A percentile compares a stretch with the other conserved stretches of the same genome.
These are phyloP conservation scores for Solanum clarkiae DNA, from an alignment of 257 asterid genomes.

Conservation along the genomic window DNA sequence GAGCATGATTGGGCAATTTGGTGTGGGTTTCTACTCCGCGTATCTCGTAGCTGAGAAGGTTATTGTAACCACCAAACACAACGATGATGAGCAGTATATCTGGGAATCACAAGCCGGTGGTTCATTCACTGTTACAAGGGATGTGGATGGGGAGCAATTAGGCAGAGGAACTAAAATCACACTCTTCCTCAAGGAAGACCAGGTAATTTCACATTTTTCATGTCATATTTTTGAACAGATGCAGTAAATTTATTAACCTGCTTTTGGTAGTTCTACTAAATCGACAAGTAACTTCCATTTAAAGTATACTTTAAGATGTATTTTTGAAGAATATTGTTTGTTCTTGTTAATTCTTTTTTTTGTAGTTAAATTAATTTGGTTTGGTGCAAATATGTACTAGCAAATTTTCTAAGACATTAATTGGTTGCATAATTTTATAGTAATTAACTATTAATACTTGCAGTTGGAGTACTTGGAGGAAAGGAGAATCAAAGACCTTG, in stretches of 20 bases:
- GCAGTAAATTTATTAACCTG: neutral
- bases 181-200: conserved; percentile 3
- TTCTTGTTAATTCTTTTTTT: neutral
- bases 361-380: neutral
- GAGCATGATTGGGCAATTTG: conserved; percentile 5
- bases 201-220: neutral
- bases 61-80: conserved; percentile 6
- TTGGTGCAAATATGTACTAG: neutral
- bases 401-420: neutral
- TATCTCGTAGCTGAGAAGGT: conserved; percentile 2
- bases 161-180: conserved; percentile 12
- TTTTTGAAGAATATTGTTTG: neutral
- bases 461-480: conserved; percentile 6
- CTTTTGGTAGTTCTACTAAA: neutral
- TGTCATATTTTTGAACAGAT: neutral
- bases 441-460: neutral
- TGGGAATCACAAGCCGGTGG: conserved; percentile 10
- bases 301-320: neutral
- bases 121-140: conserved; percentile 8
- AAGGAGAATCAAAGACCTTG: conserved; percentile 6
- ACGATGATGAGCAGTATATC: conserved; percentile 3
- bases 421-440: neutral
- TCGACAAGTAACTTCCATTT: neutral
- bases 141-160: neutral
- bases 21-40: neutral